Percentiles rank a stretch among this genome's conserved stretches.
phyloP scores from a whole-genome alignment of 2,329 filamentous ascomycete genomes.

The Aspergillus fumigatiaffinis region DNA sequence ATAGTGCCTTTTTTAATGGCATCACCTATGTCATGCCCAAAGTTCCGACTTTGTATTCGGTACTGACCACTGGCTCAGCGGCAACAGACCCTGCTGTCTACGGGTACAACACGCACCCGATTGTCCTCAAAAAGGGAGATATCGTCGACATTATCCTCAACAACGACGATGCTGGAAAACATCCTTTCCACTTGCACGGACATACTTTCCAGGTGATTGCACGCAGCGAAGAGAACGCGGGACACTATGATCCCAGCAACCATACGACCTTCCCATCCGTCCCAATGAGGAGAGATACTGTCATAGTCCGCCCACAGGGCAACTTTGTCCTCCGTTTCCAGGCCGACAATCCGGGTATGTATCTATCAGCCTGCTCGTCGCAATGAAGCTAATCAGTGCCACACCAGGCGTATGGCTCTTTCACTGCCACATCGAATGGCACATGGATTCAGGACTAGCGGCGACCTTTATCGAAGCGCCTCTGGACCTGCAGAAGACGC shows the following conservation, averaged over 20 bases:
- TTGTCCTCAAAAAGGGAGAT: conserved; percentile 61
- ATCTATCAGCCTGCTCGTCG: not conserved
- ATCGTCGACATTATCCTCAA: conserved; percentile 39
- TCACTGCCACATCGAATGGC: conserved; percentile 49
- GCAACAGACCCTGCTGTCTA: conserved; percentile 60
- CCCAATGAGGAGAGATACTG: conserved; percentile 50
- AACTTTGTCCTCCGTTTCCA: conserved; percentile 51
- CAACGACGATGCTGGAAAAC: conserved; percentile 50
- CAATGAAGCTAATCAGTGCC: not conserved
- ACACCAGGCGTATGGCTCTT: conserved; percentile 37
- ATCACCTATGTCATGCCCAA: conserved; percentile 69
- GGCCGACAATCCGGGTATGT: conserved; percentile 46
- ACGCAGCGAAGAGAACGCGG: conserved; percentile 12
- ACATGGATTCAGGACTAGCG: conserved; percentile 49
- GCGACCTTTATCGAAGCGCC: conserved; percentile 52
- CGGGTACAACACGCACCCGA: conserved; percentile 58
- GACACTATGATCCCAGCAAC: conserved; percentile 32
- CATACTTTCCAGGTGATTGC: conserved; percentile 64
- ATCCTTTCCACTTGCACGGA: conserved; percentile 74
- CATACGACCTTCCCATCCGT: conserved; percentile 28
- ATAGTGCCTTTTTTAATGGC: conserved; percentile 66
- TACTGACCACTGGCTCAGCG: conserved; percentile 53
- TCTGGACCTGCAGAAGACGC: conserved; percentile 16
- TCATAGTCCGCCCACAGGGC: conserved; percentile 49
- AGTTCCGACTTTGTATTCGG: conserved; percentile 74